Evolutionary conservation across 2,329 filamentous ascomycete genomes (phyloP).

Genomic region (Orbilia oligospora): DNA sequence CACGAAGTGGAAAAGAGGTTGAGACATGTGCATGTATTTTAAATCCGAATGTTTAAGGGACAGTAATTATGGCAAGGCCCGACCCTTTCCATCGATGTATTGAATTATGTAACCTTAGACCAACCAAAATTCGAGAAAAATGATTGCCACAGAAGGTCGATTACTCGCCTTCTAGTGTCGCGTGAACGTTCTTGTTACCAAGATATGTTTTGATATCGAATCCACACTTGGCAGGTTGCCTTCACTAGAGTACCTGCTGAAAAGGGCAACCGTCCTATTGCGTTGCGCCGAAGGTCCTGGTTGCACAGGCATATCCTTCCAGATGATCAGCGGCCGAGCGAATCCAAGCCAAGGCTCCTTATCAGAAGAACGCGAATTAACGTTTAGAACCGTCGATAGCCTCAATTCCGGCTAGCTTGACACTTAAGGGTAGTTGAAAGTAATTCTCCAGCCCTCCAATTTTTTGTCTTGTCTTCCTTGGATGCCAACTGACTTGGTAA

Average conservation of each 20-base stretch:
- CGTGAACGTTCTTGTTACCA: conserved; percentile 18
- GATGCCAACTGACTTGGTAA: background rate
- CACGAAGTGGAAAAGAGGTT: background rate
- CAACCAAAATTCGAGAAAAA: background rate
- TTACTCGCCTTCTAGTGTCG: conserved; percentile 16
- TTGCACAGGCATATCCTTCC: conserved; percentile 22
- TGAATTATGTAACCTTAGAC: conserved; percentile 12
- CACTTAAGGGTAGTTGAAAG: conserved; percentile 1
- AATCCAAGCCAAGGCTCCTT: conserved; percentile 30
- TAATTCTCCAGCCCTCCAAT: background rate
- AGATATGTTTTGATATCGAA: conserved; percentile 16
- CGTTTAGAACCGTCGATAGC: conserved; percentile 34
- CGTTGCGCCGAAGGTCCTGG: conserved; percentile 31
- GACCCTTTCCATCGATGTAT: background rate
- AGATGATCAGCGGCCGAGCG: conserved; percentile 25
- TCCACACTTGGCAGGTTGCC: conserved; percentile 50
- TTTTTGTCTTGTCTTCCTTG: background rate
- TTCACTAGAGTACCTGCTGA: conserved; percentile 26
- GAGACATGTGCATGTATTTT: background rate
- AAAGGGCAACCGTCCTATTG: conserved; percentile 34
- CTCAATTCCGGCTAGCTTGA: conserved; percentile 9
- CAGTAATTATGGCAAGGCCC: conserved; percentile 3
- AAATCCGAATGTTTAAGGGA: background rate
- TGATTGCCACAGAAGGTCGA: background rate
- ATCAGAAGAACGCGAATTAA: conserved; percentile 26